Evolutionary conservation across 805 yeast species (phyloP).

Genomic region (Barnettozyma vustinii): DNA sequence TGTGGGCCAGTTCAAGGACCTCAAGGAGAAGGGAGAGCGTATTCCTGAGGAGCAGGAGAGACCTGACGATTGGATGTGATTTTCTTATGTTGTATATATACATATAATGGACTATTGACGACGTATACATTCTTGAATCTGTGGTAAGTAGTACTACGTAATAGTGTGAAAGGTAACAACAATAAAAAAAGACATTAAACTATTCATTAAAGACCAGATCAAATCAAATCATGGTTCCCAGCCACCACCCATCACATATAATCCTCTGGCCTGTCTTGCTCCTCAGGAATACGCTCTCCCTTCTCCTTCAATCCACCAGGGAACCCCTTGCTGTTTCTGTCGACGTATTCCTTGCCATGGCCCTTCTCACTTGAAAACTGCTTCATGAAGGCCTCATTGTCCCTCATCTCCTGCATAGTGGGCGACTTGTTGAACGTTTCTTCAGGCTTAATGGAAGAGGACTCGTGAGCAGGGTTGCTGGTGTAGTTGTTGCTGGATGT

Average conservation of each 20-base stretch:
- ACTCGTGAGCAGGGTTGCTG: neutral
- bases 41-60: slow-evolving; percentile 22
- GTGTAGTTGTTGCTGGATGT: neutral
- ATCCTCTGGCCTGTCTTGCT: slow-evolving; percentile 24
- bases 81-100: no score
- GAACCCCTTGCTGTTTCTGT: slow-evolving; percentile 12
- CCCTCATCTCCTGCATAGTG: slow-evolving; percentile 1
- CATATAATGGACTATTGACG: no score
- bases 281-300: slow-evolving; percentile 19
- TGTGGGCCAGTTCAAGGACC: slow-evolving; percentile 14
- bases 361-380: neutral
- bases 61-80: slow-evolving; percentile 24
- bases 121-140: no score
- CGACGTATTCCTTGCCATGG: neutral
- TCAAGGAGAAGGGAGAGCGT: slow-evolving; percentile 21
- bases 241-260: slow-evolving; percentile 14
- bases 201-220: neutral
- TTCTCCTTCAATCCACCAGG: slow-evolving; percentile 17
- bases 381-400: neutral
- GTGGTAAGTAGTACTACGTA: neutral
- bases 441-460: neutral
- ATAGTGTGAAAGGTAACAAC: neutral
- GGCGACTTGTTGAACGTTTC: slow-evolving; percentile 5
- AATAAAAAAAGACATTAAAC: neutral
- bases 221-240: neutral